These are phyloP conservation scores for rapeseed (Brassica napus) DNA, from an alignment of 345 rosid species.

Conservation along the genomic window Da-Ae NC_063450.1:36965501-36966000, in stretches of 20 bases:
- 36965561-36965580: too few species aligned
- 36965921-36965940: constrained; percentile 29
- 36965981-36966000: constrained; percentile 8
- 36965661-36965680: neutral
- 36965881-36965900: constrained; percentile 16
- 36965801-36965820: neutral
- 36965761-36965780: neutral
- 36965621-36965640: too few species aligned
- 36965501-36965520: constrained; percentile 22
- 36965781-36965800: constrained; percentile 3
- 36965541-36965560: too few species aligned
- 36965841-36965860: neutral
- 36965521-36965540: too few species aligned
- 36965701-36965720: constrained; percentile 24
- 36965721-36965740: constrained; percentile 24
- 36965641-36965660: too few species aligned
- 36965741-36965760: neutral
- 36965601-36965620: too few species aligned
- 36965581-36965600: too few species aligned
- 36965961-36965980: constrained; percentile 2
- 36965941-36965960: constrained; percentile 46
- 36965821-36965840: neutral
- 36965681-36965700: neutral
- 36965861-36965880: constrained; percentile 24
- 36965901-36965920: constrained; percentile 43